A percentile compares a stretch with the other conserved stretches of the same genome.
These are phyloP conservation scores for Trichoderma semiorbis DNA, from an alignment of 2,329 filamentous ascomycete genomes.

Conservation along the genomic window DNA sequence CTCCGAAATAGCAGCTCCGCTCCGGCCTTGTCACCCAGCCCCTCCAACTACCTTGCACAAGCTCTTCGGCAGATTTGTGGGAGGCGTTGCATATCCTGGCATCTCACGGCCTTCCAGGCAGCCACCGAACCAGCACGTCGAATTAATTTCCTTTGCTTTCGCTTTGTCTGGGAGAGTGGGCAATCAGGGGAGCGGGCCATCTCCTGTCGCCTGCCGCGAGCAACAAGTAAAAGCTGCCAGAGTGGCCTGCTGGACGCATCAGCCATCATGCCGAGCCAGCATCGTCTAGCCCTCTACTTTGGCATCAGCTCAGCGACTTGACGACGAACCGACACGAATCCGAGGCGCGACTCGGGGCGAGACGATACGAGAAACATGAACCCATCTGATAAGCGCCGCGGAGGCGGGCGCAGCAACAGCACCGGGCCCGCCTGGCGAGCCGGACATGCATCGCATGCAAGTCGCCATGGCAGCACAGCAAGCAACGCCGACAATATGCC, in stretches of 20 bases:
- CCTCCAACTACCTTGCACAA: not conserved
- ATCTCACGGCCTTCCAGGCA: slow-evolving; percentile 6
- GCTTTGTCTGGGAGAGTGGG: not conserved
- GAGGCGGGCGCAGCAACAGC: slow-evolving; percentile 26
- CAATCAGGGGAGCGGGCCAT: not conserved
- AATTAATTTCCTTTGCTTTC: not conserved
- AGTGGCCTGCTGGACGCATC: slow-evolving; percentile 17
- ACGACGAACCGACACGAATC: slow-evolving; percentile 18
- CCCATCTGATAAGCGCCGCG: slow-evolving; percentile 45
- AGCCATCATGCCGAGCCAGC: slow-evolving; percentile 32
- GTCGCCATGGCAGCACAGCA: slow-evolving; percentile 19
- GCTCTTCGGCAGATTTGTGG: slow-evolving; percentile 6
- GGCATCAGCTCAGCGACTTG: slow-evolving; percentile 25
- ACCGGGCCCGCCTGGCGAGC: slow-evolving; percentile 24
- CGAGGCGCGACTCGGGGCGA: not conserved
- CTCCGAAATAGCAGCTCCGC: not conserved
- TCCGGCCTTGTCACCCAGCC: not conserved
- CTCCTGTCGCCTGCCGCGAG: not conserved
- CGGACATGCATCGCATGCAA: slow-evolving; percentile 19
- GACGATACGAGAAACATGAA: slow-evolving; percentile 31
- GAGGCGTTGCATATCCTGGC: not conserved
- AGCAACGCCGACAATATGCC: slow-evolving; percentile 26
- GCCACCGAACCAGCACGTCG: not conserved
- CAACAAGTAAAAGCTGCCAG: not conserved
- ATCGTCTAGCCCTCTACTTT: slow-evolving; percentile 27